phyloP scores from a whole-genome alignment of 2,329 filamentous ascomycete species.

The Colletotrichum karsti region DNA sequence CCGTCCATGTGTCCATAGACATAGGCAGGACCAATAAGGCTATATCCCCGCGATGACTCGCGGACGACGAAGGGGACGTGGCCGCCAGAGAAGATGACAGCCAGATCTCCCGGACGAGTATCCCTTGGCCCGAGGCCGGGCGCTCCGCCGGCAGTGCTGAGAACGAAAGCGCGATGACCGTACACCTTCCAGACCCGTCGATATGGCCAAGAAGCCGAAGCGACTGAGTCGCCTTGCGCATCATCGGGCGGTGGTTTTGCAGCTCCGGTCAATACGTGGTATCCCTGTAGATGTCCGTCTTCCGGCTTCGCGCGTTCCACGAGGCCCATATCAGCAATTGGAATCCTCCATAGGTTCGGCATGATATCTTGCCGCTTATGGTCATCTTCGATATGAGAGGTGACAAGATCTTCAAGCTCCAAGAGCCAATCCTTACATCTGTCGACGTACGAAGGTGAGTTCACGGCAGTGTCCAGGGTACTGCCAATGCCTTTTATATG shows the following conservation, averaged over 20 bases:
- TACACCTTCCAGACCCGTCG: not conserved
- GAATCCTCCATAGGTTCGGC: not conserved
- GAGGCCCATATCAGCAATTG: conserved; percentile 4
- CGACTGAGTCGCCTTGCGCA: not conserved
- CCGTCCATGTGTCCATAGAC: conserved; percentile 1
- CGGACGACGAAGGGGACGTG: not conserved
- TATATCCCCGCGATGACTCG: not conserved
- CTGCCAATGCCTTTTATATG: not conserved
- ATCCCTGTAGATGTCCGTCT: not conserved
- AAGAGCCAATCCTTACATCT: not conserved
- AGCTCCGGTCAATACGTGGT: not conserved
- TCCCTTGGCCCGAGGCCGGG: conserved; percentile 3
- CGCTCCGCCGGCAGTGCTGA: not conserved
- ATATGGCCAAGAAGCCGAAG: conserved; percentile 6
- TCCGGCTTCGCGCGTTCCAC: not conserved
- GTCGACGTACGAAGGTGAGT: not conserved
- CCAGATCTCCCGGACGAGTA: not conserved
- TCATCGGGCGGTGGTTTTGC: not conserved
- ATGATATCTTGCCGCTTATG: not conserved
- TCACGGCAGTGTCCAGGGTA: not conserved
- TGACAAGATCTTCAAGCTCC: not conserved
- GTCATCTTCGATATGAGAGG: not conserved
- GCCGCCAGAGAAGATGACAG: conserved; percentile 1
- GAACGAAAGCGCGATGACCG: not conserved
- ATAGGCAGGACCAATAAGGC: not conserved